Conservation (phyloP, 257 asterid species). For the Verbena officinalis region DNA sequence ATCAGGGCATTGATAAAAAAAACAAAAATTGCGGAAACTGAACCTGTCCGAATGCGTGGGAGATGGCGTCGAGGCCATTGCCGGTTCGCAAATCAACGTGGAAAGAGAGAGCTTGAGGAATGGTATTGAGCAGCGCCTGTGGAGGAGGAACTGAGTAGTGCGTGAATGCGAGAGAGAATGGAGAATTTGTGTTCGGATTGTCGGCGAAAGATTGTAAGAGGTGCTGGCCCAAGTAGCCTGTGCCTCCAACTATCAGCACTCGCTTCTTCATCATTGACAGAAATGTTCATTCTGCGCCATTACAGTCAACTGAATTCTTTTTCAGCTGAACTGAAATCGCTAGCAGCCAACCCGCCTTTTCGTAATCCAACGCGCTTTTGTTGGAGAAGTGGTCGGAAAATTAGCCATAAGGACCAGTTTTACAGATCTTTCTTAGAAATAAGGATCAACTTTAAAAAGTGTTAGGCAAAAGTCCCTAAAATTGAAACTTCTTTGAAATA, state of each 20-base stretch:
- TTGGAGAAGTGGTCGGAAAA: no score
- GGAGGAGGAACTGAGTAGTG: constrained; percentile 65
- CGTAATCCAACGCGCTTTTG: no score
- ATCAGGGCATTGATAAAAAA: neutral
- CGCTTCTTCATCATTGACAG: constrained; percentile 46
- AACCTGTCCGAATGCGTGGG: constrained; percentile 77
- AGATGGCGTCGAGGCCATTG: constrained; percentile 57
- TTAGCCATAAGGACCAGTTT: no score
- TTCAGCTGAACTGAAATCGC: constrained; percentile 14
- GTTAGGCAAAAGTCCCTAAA: no score
- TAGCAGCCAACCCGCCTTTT: no score
- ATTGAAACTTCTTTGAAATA: no score
- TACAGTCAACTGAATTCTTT: no score
- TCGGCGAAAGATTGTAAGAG: constrained; percentile 57
- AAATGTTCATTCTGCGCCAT: neutral
- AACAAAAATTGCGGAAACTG: neutral
- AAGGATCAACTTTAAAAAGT: no score
- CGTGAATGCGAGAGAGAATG: constrained; percentile 65
- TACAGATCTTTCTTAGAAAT: no score
- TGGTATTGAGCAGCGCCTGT: constrained; percentile 52
- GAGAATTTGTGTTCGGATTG: constrained; percentile 24
- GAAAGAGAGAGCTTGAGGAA: constrained; percentile 66
- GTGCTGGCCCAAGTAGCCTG: constrained; percentile 96
- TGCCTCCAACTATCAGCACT: constrained; percentile 79
- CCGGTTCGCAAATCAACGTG: constrained; percentile 68